Percentiles rank a stretch among this genome's conserved stretches.
phyloP scores from a whole-genome alignment of 2,329 filamentous ascomycete species.

The Aspergillus floridensis region DNA sequence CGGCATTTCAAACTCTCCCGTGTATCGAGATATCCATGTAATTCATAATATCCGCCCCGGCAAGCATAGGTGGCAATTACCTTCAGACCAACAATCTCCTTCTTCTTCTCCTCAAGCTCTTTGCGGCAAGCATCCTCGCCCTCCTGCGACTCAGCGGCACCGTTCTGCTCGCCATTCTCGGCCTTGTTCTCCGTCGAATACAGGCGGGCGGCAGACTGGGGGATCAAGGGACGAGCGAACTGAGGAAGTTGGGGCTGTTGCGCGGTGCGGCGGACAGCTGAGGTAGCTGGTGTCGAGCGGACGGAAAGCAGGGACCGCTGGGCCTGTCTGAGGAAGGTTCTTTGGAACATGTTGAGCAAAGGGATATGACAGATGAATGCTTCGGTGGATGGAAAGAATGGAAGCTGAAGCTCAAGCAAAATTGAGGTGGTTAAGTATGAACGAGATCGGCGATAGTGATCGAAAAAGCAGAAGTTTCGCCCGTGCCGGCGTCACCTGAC shows the following conservation, averaged over 20 bases:
- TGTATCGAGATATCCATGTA: neutral
- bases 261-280: slow-evolving; percentile 34
- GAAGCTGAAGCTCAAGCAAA: slow-evolving; percentile 1
- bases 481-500: slow-evolving; percentile 19
- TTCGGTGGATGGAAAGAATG: neutral
- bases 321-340: slow-evolving; percentile 43
- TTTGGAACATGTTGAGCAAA: slow-evolving; percentile 42
- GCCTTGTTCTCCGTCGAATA: slow-evolving; percentile 45
- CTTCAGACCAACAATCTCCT: slow-evolving; percentile 79
- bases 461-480: slow-evolving; percentile 20
- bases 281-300: slow-evolving; percentile 34
- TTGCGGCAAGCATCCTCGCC: slow-evolving; percentile 55
- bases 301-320: slow-evolving; percentile 37
- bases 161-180: slow-evolving; percentile 36
- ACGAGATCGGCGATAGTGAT: slow-evolving; percentile 9
- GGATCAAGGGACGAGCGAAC: slow-evolving; percentile 33
- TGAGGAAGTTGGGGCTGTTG: slow-evolving; percentile 30
- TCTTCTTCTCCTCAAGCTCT: slow-evolving; percentile 69
- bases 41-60: neutral
- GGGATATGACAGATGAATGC: neutral
- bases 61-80: slow-evolving; percentile 48
- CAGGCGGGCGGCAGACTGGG: slow-evolving; percentile 36
- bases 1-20: no score
- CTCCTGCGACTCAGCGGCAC: slow-evolving; percentile 30
- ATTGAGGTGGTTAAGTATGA: neutral